Base-by-base conservation (phyloP, 768 basidiomycete species). In the Boletellus sp. region DNA sequence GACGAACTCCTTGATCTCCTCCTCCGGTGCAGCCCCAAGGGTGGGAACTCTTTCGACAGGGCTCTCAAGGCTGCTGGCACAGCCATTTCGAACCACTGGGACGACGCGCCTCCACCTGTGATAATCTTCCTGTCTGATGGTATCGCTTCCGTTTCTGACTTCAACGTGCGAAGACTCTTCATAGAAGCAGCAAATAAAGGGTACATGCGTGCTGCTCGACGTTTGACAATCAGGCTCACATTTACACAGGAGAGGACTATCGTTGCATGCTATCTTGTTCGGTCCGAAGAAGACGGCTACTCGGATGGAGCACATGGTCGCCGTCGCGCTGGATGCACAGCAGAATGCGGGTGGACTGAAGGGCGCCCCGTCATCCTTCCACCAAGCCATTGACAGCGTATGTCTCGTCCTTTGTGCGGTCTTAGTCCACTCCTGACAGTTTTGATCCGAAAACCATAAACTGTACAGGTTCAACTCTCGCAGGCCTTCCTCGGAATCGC, bases 71-170 rank as follows among this genome's bases (percentile, higher is more conserved):
- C 54, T 0, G 72, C 75, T 0, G 66, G 71, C 15, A 12, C n/a
- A 0, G 52, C 64, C 19, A 79, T 83, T 70, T 63, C 62, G 28
- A 51, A 54, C 5, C 52, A 71, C 31, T 80, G 78, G 81, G 75
- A 70, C 41, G 68, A 72, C 1, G 67, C 74, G 2, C 53, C 79
- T 40, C 63, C 70, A 2, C 79, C 81, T 0, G 71, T 81, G 6
- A 62, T 83, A 16, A 73, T 82, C 43, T 83, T 83, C 61, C 68
- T 81, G 8, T 82, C 81, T 2, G 80, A 82, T 50, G 81, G 80
- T 0, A 72, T 78, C 55, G 76, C 75, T 20, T 28, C 38, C 1
- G 56, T 76, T 17, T 26, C 49, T 1, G 72, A 79, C 32, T 12
- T 20, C 10, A 53, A 47, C 0, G 63, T 79, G 17, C 69, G 58